Percentiles rank a stretch among this genome's conserved stretches.
phyloP scores from a whole-genome alignment of 1,139 yeast species.

The Yamadazyma conglobata region DNA sequence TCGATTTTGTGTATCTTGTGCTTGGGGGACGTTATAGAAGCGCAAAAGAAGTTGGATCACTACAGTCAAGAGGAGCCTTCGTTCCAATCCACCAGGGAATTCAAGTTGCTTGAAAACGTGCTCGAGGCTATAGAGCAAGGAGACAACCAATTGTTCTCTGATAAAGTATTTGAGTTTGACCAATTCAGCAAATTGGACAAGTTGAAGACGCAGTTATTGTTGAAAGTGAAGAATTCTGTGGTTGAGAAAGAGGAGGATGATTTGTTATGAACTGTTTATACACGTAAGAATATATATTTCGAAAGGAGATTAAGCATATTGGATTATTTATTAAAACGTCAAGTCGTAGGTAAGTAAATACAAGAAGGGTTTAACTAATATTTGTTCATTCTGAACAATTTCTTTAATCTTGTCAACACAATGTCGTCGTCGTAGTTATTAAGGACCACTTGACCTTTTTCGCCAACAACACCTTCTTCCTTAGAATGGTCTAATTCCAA shows the following conservation, averaged over 20 bases:
- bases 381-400: conserved; percentile 6
- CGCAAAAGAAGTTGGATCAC: conserved; percentile 64
- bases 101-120: conserved; percentile 58
- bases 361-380: background rate
- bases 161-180: conserved; percentile 77
- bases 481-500: conserved; percentile 26
- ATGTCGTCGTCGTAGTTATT: conserved; percentile 37
- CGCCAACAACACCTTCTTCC: conserved; percentile 22
- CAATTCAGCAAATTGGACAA: conserved; percentile 87
- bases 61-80: conserved; percentile 72
- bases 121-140: conserved; percentile 74
- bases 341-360: background rate
- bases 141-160: conserved; percentile 73
- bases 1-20: conserved; percentile 81
- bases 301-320: conserved; percentile 1
- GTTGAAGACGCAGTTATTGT: conserved; percentile 83
- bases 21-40: conserved; percentile 80
- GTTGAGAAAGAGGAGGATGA: conserved; percentile 71
- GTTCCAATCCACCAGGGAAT: conserved; percentile 78
- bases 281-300: background rate
- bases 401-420: conserved; percentile 11
- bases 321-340: background rate
- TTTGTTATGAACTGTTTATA: conserved; percentile 25
- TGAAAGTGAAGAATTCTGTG: conserved; percentile 75
- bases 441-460: conserved; percentile 38